These are phyloP conservation scores for Lepidium africanum DNA, from an alignment of 345 rosid species.

Conservation along the genomic window DNA sequence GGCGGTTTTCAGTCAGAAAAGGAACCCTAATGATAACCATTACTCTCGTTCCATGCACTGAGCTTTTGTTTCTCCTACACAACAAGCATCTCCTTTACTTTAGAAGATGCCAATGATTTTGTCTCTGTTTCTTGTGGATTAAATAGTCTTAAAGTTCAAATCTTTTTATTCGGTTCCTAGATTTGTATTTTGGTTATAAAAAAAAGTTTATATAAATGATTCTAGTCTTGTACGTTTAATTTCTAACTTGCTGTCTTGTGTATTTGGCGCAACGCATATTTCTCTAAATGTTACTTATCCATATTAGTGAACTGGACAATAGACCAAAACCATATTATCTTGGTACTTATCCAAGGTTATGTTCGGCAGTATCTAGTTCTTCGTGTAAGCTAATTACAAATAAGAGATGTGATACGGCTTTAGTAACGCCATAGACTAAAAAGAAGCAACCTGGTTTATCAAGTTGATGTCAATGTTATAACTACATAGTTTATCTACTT, in stretches of 20 bases:
- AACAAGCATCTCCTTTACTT: background rate
- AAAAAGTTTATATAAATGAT: background rate
- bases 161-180: background rate
- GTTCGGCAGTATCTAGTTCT: background rate
- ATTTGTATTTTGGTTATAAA: background rate
- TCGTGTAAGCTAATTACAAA: background rate
- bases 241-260: too few species aligned
- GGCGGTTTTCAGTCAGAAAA: slow-evolving; percentile 73
- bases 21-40: slow-evolving; percentile 97
- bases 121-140: background rate
- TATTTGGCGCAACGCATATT: too few species aligned
- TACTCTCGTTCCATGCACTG: slow-evolving; percentile 56
- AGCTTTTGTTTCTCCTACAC: background rate
- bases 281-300: too few species aligned
- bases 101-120: background rate
- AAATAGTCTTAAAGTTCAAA: too few species aligned
- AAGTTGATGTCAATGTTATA: background rate
- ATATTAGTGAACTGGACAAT: background rate
- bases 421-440: background rate
- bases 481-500: background rate
- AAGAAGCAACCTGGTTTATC: background rate
- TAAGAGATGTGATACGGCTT: background rate
- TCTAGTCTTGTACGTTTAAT: background rate
- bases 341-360: background rate
- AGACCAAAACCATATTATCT: background rate